Percentiles rank a stretch among this genome's conserved stretches.
phyloP scores from a whole-genome alignment of 1,284 basidiomycete species.

The Gomphus sp. region DNA sequence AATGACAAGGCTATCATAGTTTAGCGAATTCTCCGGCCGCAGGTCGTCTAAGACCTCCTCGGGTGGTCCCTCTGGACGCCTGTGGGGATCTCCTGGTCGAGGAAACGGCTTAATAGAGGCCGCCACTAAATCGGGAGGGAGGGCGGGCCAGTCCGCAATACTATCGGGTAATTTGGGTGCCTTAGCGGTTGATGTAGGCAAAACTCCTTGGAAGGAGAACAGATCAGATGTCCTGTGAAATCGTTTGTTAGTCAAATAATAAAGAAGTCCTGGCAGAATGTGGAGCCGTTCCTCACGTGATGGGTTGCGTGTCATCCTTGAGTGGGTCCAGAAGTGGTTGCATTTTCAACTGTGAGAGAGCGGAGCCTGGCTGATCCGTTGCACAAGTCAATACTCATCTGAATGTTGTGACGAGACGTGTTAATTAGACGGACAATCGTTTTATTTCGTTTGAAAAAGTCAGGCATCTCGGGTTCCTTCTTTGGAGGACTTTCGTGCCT shows the following conservation, averaged over 20 bases:
- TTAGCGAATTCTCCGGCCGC: constrained; percentile 17
- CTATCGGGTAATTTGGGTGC: constrained; percentile 37
- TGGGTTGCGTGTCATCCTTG: constrained; percentile 50
- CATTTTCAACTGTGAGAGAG: constrained; percentile 55
- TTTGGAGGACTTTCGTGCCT: constrained; percentile 32
- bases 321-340: constrained; percentile 63
- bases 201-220: constrained; percentile 62
- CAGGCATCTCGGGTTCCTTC: constrained; percentile 43
- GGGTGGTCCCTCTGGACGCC: constrained; percentile 29
- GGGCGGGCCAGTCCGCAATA: constrained; percentile 59
- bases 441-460: constrained; percentile 62
- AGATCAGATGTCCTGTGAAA: constrained; percentile 54
- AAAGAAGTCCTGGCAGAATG: not conserved
- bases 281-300: constrained; percentile 37
- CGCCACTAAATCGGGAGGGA: constrained; percentile 41
- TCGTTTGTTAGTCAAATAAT: not conserved
- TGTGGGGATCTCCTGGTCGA: constrained; percentile 25
- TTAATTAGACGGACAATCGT: constrained; percentile 40
- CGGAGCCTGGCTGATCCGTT: constrained; percentile 56
- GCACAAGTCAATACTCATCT: constrained; percentile 1
- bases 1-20: constrained; percentile 52
- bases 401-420: not conserved
- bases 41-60: constrained; percentile 41
- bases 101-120: constrained; percentile 44
- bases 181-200: constrained; percentile 37